Evolutionary conservation across 257 asterid genomes (phyloP).

Genomic region (Orobanche coerulescens): DNA sequence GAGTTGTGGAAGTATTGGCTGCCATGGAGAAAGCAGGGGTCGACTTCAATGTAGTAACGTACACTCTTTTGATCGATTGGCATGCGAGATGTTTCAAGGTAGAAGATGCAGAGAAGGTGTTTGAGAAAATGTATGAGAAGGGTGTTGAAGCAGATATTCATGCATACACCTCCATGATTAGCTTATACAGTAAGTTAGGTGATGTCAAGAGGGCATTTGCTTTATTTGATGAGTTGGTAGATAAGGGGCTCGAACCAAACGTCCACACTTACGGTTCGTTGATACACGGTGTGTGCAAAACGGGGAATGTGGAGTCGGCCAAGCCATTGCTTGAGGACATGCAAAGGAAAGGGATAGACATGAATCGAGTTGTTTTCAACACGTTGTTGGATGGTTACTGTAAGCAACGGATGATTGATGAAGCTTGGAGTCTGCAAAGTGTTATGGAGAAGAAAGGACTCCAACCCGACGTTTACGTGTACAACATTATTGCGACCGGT

Average conservation of each 20-base stretch:
- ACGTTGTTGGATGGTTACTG: constrained; percentile 83
- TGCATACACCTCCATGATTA: constrained; percentile 54
- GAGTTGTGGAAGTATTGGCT: constrained; percentile 38
- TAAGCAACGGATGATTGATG: constrained; percentile 69
- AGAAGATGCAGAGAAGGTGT: constrained; percentile 52
- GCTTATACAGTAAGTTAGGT: constrained; percentile 39
- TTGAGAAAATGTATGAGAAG: constrained; percentile 53
- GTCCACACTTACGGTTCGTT: constrained; percentile 67
- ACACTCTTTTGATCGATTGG: constrained; percentile 52
- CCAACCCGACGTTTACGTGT: constrained; percentile 52
- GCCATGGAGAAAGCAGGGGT: constrained; percentile 59
- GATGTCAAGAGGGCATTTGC: constrained; percentile 50
- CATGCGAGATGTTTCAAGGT: constrained; percentile 26
- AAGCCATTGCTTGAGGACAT: constrained; percentile 62
- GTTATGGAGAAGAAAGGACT: constrained; percentile 74
- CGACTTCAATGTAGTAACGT: constrained; percentile 50
- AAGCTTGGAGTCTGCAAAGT: constrained; percentile 48
- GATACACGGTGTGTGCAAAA: constrained; percentile 59
- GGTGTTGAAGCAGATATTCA: constrained; percentile 47
- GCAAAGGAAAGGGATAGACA: constrained; percentile 64
- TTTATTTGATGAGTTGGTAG: constrained; percentile 62
- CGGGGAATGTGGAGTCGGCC: constrained; percentile 63
- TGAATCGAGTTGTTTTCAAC: constrained; percentile 57
- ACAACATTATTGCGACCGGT: constrained; percentile 58
- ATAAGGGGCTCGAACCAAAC: constrained; percentile 57